Evolutionary conservation across 345 rosid species (phyloP), one percentile per base, ranked within the genome.

Genomic region (Xanthoceras sorbifolium): DNA sequence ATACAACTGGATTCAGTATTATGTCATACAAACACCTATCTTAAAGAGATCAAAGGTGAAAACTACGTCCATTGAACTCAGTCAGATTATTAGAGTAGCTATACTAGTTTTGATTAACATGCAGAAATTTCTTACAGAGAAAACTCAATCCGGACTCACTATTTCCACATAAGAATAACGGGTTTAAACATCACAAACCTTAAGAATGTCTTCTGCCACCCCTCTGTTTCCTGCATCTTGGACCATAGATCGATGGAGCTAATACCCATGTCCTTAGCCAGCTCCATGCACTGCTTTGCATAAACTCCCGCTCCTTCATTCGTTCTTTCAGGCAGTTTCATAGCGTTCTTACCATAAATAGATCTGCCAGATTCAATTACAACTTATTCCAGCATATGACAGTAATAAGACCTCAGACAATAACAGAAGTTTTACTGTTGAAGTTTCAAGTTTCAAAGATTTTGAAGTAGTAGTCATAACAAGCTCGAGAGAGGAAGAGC

Each of bases 141-240:
- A 23, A 57, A 72, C 25, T 57, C 65, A 28, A 25, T 28, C 9
- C 59, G 1, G 66, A 59, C 31, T 34, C 22, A 54, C 74, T 54
- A 36, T 55, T 59, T 59, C 8, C 46, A 9, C 46, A 9, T 57
- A 44, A n/a, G 66, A 5, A 46, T 32, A 31, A 4, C 11, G 20
- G 75, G 9, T 20, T 64, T 38, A 40, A 29, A 65, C 64, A 9
- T 48, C 38, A 86, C 89, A 74, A 76, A 93, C 98, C 98, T 95
- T 71, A 95, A 69, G 78, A 84, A 89, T 28, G 84, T 85, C 75
- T 86, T 90, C 93, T 88, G 93, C 98, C 98, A 95, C 50, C 88
- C 91, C 69, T 82, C 84, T 50, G 87, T 87, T 72, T 92, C 91
- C 84, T 92, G 93, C 98, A 93, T 93, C 87, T 84, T 92, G 76